These are phyloP conservation scores for Astraeus odoratus DNA, from an alignment of 768 basidiomycete species.

Conservation along the genomic window DNA sequence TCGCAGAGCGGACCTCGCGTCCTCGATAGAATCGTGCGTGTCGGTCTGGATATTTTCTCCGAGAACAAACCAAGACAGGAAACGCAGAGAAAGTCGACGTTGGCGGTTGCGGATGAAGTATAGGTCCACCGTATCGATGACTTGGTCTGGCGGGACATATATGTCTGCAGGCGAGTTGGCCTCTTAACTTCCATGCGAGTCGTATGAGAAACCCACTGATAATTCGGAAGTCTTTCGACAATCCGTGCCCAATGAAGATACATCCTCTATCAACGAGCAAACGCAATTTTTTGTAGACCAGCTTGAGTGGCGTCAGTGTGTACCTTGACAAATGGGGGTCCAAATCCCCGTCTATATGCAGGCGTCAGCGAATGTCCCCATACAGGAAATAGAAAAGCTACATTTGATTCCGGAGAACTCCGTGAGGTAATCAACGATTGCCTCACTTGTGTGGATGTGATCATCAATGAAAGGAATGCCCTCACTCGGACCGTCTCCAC, in stretches of 20 bases:
- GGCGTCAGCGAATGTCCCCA: conserved; percentile 5
- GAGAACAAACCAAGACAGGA: conserved; percentile 92
- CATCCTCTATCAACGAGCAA: conserved; percentile 91
- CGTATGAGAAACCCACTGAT: conserved; percentile 77
- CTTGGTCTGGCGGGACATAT: conserved; percentile 90
- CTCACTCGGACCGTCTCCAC: conserved; percentile 75
- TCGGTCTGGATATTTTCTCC: conserved; percentile 89
- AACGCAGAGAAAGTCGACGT: conserved; percentile 84
- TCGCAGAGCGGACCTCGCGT: conserved; percentile 79
- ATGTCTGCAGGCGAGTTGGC: conserved; percentile 53
- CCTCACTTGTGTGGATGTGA: conserved; percentile 93
- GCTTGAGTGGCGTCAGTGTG: conserved; percentile 89
- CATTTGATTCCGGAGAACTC: conserved; percentile 96
- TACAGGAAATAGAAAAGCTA: conserved; percentile 30
- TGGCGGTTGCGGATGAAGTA: conserved; percentile 80
- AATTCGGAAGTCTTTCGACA: conserved; percentile 96
- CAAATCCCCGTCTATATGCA: conserved; percentile 74
- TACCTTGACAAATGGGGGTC: conserved; percentile 78
- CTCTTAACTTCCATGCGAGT: neutral
- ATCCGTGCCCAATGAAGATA: conserved; percentile 94
- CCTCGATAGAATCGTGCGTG: conserved; percentile 98
- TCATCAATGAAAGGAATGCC: conserved; percentile 96
- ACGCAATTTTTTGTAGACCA: conserved; percentile 97
- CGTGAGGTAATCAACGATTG: conserved; percentile 93
- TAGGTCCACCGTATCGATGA: conserved; percentile 96